A percentile compares a stretch with the other conserved stretches of the same genome.
Evolutionary conservation across 257 asterid genomes (phyloP).

Genomic region (Paulownia fortunei): DNA sequence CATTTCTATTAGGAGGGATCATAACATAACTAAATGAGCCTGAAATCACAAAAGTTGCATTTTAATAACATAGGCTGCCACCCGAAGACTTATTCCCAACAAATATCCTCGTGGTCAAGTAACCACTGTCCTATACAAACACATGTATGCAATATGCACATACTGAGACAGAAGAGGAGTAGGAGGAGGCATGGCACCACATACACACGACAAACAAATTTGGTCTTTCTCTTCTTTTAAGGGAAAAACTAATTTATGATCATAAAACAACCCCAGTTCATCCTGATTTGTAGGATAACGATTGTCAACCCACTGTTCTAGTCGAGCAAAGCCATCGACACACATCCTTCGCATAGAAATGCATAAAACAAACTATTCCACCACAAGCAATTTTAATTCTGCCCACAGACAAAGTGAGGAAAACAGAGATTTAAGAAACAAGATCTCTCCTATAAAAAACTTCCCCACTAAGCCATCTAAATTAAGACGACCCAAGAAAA

Average conservation of each 20-base stretch:
- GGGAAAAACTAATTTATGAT: background rate
- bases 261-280: background rate
- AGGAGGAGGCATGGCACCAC: background rate
- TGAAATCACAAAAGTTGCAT: conserved; percentile 5
- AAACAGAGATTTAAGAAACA: background rate
- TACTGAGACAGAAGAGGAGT: background rate
- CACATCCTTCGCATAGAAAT: background rate
- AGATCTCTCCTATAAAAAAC: background rate
- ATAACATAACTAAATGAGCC: conserved; percentile 13
- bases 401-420: background rate
- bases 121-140: conserved; percentile 11
- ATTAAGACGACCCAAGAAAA: too few species aligned
- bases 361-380: background rate
- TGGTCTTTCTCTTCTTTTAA: conserved; percentile 1
- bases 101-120: background rate
- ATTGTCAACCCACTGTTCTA: conserved; percentile 5
- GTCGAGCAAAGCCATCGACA: background rate
- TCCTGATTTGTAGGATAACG: background rate
- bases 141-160: background rate
- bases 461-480: background rate
- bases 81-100: conserved; percentile 16
- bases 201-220: background rate
- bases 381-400: background rate
- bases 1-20: conserved; percentile 15
- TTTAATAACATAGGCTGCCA: conserved; percentile 16